Conservation (phyloP, 768 basidiomycete genomes). For the Hericium alpestre region DNA sequence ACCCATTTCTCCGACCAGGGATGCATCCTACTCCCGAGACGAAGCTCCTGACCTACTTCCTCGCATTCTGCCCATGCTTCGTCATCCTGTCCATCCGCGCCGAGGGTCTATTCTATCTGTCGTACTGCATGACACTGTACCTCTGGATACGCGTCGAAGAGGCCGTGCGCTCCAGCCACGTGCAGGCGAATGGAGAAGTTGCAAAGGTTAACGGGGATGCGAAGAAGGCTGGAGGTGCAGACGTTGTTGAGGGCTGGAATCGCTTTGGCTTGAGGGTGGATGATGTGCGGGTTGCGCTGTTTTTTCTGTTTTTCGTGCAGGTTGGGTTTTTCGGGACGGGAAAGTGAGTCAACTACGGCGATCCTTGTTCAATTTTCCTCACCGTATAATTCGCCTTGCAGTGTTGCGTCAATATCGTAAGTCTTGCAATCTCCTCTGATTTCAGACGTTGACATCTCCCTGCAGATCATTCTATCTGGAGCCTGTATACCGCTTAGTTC, state of each 20-base stretch:
- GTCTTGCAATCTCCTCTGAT: background rate
- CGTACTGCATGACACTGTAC: slow-evolving; percentile 50
- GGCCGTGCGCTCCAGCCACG: slow-evolving; percentile 14
- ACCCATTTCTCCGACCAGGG: slow-evolving; percentile 44
- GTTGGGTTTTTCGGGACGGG: slow-evolving; percentile 80
- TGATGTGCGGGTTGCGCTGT: slow-evolving; percentile 64
- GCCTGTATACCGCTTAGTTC: slow-evolving; percentile 79
- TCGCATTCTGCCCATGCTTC: slow-evolving; percentile 67
- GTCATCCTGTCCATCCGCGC: slow-evolving; percentile 73
- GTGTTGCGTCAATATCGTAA: slow-evolving; percentile 15
- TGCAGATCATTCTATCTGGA: slow-evolving; percentile 85
- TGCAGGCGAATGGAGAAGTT: background rate
- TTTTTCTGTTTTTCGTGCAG: slow-evolving; percentile 82
- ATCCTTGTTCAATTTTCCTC: no score
- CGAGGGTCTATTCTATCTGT: slow-evolving; percentile 72
- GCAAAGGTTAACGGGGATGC: background rate
- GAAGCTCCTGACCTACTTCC: slow-evolving; percentile 51
- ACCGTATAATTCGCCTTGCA: background rate
- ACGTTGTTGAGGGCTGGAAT: slow-evolving; percentile 8
- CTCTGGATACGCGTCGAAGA: slow-evolving; percentile 62
- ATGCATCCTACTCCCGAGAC: slow-evolving; percentile 29
- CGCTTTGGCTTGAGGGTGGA: slow-evolving; percentile 24
- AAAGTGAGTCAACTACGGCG: no score
- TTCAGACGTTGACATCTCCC: slow-evolving; percentile 36
- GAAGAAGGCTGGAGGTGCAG: background rate